Conservation (phyloP, 2,329 filamentous ascomycete species). For the Colletotrichum sublineola region DNA sequence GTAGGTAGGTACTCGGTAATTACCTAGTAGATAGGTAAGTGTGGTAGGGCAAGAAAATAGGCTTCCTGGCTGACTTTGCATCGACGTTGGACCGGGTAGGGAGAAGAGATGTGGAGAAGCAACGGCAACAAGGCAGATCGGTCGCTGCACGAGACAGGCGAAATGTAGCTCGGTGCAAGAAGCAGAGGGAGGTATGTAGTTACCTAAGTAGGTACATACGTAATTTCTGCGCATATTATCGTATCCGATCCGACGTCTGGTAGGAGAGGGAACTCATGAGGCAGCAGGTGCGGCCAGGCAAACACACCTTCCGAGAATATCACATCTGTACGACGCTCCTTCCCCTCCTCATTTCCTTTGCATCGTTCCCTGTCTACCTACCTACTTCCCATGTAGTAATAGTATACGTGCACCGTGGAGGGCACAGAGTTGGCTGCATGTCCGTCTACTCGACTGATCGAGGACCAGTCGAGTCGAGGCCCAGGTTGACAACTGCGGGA, state of each 20-base stretch:
- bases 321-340: background rate
- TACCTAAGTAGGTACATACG: too few species aligned
- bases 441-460: background rate
- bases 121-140: background rate
- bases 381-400: background rate
- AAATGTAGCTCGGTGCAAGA: too few species aligned
- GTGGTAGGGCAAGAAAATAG: too few species aligned
- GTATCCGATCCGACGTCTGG: too few species aligned
- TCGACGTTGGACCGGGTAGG: background rate
- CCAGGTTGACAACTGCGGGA: background rate
- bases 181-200: background rate
- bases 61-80: background rate
- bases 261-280: too few species aligned
- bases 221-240: too few species aligned
- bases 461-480: background rate
- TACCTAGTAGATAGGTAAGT: too few species aligned
- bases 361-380: background rate
- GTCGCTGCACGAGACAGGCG: background rate
- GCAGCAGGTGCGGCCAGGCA: background rate
- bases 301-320: background rate
- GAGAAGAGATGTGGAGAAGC: constrained; percentile 2
- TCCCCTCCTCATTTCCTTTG: background rate
- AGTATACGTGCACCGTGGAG: background rate
- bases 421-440: background rate
- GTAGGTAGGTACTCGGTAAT: too few species aligned